Conservation (phyloP, 768 basidiomycete genomes). For the Hericium alpestre region DNA sequence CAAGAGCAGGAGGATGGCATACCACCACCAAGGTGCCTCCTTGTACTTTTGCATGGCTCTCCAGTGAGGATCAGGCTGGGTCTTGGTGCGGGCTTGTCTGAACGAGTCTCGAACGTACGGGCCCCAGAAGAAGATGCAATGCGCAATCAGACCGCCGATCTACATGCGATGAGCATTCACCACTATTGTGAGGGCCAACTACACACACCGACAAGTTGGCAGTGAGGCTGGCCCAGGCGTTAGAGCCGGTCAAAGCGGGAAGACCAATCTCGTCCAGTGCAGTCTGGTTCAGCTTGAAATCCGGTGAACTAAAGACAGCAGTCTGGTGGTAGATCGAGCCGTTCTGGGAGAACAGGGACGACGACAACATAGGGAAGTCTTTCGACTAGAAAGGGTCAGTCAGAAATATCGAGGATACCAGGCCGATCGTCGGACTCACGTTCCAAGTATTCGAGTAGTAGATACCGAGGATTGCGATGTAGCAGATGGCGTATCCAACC, state of each 20-base stretch:
- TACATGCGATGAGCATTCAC: slow-evolving; percentile 13
- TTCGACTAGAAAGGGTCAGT: slow-evolving; percentile 28
- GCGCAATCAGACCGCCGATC: slow-evolving; percentile 53
- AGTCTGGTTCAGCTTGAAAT: slow-evolving; percentile 43
- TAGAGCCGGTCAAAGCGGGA: slow-evolving; percentile 35
- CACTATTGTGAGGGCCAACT: neutral
- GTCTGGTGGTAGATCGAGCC: slow-evolving; percentile 45
- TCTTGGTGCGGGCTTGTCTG: slow-evolving; percentile 33
- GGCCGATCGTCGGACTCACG: slow-evolving; percentile 21
- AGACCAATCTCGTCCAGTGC: slow-evolving; percentile 37
- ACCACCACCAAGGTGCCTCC: slow-evolving; percentile 57
- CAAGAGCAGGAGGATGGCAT: slow-evolving; percentile 33
- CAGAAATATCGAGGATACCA: slow-evolving; percentile 16
- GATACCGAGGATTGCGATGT: slow-evolving; percentile 40
- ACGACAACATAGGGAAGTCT: slow-evolving; percentile 49
- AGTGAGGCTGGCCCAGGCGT: slow-evolving; percentile 40
- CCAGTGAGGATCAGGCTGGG: slow-evolving; percentile 49
- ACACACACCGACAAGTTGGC: slow-evolving; percentile 32
- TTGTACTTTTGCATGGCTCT: slow-evolving; percentile 50
- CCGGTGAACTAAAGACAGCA: slow-evolving; percentile 36
- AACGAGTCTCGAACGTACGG: slow-evolving; percentile 38
- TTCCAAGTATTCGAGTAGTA: slow-evolving; percentile 59
- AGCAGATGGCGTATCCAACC: slow-evolving; percentile 44
- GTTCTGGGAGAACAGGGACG: slow-evolving; percentile 43
- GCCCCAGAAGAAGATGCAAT: slow-evolving; percentile 49